Base-by-base conservation (phyloP, 1,284 basidiomycete species). In the Cryptococcus sp. region DNA sequence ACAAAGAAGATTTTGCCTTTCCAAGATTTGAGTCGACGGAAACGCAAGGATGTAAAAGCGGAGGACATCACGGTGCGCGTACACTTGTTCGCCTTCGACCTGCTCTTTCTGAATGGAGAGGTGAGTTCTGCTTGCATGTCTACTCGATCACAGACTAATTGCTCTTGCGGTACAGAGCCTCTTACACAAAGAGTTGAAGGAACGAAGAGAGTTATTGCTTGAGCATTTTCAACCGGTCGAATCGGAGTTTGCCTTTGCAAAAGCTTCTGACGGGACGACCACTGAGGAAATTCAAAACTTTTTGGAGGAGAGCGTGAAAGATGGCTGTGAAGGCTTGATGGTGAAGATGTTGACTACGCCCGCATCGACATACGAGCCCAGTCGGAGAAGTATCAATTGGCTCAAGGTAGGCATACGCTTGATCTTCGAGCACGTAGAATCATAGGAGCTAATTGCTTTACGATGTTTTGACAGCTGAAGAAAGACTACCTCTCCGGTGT, bases 271-370 rank as follows among this genome's bases (percentile, higher is more conserved):
- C 73, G 85, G 88, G 25, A 87, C 91, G 57, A 91, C 88, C 7
- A 89, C 87, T 0, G 96, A 99, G 46, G 93, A 98, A 71, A 98
- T 99, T 54, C 93, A 96, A 72, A 77, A 84, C 0, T 98, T 99
- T 83, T 80, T 99, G 17, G 96, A 99, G 70, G 89, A 93, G 66
- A 94, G 91, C 74, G 91, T 99, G 64, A 95, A 93, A 74, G 93
- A 97, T 72, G 93, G 95, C 1, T 99, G 96, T 77, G 96, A 99
- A 77, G 96, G 96, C 3, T 83, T 99, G 50, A 97, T 99, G 96
- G 93, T 99, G 61, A 99, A 99, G 80, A 96, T 97, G 92, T 82
- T 99, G 15, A 89, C 93, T 41, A 90, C 87, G 23, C 86, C 91
- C 40, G 88, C 88, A 16, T 93, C 94, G 71, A 91, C 86, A 66